Percentiles rank a stretch among this genome's conserved stretches.
phyloP scores from a whole-genome alignment of 2,329 filamentous ascomycete species.

The Ophiostoma quercus region DNA sequence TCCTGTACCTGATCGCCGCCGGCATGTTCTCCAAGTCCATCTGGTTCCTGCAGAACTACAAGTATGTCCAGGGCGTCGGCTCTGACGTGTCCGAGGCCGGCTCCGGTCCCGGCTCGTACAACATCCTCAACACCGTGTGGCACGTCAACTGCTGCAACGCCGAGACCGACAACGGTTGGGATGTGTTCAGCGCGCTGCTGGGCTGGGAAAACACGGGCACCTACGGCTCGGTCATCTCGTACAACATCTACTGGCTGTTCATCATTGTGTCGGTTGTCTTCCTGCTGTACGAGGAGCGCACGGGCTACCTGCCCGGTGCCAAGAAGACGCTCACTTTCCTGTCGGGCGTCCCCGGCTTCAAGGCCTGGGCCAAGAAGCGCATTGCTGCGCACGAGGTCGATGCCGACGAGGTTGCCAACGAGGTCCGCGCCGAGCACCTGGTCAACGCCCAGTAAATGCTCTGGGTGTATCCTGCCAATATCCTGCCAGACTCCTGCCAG shows the following conservation, averaged over 20 bases:
- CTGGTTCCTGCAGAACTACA: constrained; percentile 64
- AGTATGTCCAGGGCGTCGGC: constrained; percentile 46
- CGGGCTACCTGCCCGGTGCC: constrained; percentile 44
- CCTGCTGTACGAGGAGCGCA: constrained; percentile 62
- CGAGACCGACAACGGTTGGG: constrained; percentile 70
- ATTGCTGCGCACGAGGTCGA: constrained; percentile 24
- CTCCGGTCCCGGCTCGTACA: constrained; percentile 66
- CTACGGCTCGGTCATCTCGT: constrained; percentile 78
- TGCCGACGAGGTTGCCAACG: constrained; percentile 25
- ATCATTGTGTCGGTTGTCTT: constrained; percentile 44
- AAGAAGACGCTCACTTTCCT: constrained; percentile 20
- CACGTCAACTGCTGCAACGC: constrained; percentile 83
- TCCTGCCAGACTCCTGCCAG: no score
- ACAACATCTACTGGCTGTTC: constrained; percentile 80
- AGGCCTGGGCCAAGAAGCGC: constrained; percentile 27
- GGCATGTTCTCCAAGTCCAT: constrained; percentile 71
- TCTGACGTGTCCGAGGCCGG: constrained; percentile 47
- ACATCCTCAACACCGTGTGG: constrained; percentile 72
- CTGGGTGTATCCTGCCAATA: no score
- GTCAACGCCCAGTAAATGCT: constrained; percentile 2
- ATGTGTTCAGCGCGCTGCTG: constrained; percentile 78
- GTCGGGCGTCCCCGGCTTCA: constrained; percentile 24
- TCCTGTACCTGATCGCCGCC: constrained; percentile 75
- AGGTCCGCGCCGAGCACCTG: constrained; percentile 25
- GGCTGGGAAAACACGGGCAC: constrained; percentile 88